Percentiles rank a stretch among this genome's conserved stretches.
Conservation (phyloP, 768 basidiomycete species). For the Clavaria fumosa region DNA sequence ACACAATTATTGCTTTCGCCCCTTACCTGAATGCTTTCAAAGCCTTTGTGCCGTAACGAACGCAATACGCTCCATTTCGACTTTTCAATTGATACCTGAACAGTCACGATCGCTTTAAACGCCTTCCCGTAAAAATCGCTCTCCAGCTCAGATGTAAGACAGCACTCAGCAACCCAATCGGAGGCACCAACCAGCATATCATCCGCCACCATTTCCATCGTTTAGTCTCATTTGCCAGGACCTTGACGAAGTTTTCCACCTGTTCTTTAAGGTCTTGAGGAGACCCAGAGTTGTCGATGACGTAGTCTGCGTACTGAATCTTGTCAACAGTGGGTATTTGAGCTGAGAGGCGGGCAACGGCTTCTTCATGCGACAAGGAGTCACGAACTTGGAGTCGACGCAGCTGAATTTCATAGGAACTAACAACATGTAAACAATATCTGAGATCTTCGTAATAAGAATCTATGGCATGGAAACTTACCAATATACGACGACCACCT, state of each 20-base stretch:
- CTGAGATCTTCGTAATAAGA: too few species aligned
- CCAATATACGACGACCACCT: constrained; percentile 88
- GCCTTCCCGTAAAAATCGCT: too few species aligned
- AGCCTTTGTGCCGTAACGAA: too few species aligned
- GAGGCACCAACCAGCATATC: constrained; percentile 15
- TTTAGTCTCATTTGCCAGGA: constrained; percentile 31
- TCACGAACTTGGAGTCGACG: constrained; percentile 72
- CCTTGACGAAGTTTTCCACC: constrained; percentile 32
- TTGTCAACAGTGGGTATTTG: constrained; percentile 75
- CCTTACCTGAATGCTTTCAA: too few species aligned
- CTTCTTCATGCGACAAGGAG: constrained; percentile 45
- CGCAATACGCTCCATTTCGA: too few species aligned
- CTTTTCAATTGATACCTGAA: too few species aligned
- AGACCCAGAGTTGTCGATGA: constrained; percentile 82
- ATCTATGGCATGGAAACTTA: too few species aligned
- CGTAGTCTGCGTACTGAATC: constrained; percentile 66
- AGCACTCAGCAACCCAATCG: constrained; percentile 6
- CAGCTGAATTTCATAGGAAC: constrained; percentile 73
- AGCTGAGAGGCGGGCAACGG: constrained; percentile 56
- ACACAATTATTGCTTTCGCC: too few species aligned
- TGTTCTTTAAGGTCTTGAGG: constrained; percentile 44
- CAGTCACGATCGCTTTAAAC: too few species aligned
- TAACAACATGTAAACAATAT: too few species aligned
- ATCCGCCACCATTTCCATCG: constrained; percentile 50
- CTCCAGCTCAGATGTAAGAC: too few species aligned